Evolutionary conservation across 768 basidiomycete genomes (phyloP), one percentile per base, ranked within the genome.

Genomic region (Auriculariales sp.): DNA sequence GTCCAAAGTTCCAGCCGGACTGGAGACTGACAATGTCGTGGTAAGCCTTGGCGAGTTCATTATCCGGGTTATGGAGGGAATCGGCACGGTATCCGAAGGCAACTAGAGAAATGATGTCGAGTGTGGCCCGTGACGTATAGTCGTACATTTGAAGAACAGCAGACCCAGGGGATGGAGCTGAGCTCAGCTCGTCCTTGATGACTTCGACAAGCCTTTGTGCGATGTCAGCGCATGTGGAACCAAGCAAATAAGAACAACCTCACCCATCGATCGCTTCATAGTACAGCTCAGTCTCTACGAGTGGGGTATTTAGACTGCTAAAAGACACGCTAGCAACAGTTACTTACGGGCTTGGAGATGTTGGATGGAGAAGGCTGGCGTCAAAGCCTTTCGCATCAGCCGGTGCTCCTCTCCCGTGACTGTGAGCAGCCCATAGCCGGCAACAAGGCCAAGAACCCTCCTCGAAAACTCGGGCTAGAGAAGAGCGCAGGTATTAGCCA

Each of bases 51-150:
- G 72, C 68, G 15, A 75, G 64, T 49, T 71, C 71, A 48, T 72
- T 72, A 49, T 69, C 57, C 1, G 73, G 69, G 50, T 72, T 62
- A 54, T 66, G 66, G 11, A 75, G 59, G 2, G 69, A 68, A 52
- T 74, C 68, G 5, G 72, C 53, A 32, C 62, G 59, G 56, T 75
- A 75, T 12, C 70, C 71, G 48, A 75, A 73, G 0, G 71, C 72
- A 9, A 73, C 71, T 5, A 64, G 64, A 58, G 71, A 74, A 36
- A 75, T 74, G 49, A 75, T 72, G 53, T 75, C 73, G 7, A 77
- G 65, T 0, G 74, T 74, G 1, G 68, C 70, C 61, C 72, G n/a
- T n/a, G n/a, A n/a, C n/a, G n/a, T 68, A 70, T 70, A 74, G 22
- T 72, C 69, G 54, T 73, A 65, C 50, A 71, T 59, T 11, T 53